A percentile compares a stretch with the other conserved stretches of the same genome.
Evolutionary conservation across 2,329 filamentous ascomycete genomes (phyloP).

Genomic region (Ophiosphaerella korrae): DNA sequence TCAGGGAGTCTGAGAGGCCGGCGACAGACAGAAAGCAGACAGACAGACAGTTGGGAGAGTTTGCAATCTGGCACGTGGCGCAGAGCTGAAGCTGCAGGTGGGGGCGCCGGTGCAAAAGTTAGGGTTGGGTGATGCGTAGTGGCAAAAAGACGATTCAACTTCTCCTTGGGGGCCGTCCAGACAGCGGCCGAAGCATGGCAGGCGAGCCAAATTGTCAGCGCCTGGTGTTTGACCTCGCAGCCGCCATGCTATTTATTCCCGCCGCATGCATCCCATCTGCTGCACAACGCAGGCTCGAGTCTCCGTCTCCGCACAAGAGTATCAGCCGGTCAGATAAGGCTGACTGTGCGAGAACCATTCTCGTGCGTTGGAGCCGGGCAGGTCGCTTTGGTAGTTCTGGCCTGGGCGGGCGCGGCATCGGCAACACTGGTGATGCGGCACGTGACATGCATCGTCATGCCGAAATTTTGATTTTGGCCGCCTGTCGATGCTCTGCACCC

Average conservation of each 20-base stretch:
- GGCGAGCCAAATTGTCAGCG: slow-evolving; percentile 8
- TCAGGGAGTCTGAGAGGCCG: no score
- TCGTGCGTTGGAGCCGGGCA: slow-evolving; percentile 5
- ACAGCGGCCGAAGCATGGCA: slow-evolving; percentile 2
- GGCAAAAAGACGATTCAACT: no score
- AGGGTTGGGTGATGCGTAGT: no score
- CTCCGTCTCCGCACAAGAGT: slow-evolving; percentile 4
- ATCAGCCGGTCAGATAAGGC: background rate
- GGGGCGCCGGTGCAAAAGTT: no score
- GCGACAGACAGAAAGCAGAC: no score
- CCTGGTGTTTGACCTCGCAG: slow-evolving; percentile 12
- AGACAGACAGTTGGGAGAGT: no score
- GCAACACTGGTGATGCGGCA: background rate
- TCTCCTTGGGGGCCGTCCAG: no score
- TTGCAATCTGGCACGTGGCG: no score
- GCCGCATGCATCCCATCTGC: background rate
- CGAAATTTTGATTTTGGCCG: slow-evolving; percentile 17
- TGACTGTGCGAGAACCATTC: background rate
- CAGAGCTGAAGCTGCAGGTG: no score
- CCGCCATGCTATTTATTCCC: background rate
- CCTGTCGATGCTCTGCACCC: slow-evolving; percentile 3
- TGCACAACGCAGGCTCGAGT: background rate
- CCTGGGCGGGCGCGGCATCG: background rate
- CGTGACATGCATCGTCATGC: slow-evolving; percentile 13
- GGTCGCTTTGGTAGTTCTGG: background rate